A percentile compares a stretch with the other conserved stretches of the same genome.
Conservation (phyloP, 2,329 filamentous ascomycete species). For the Colletotrichum kahawae region DNA sequence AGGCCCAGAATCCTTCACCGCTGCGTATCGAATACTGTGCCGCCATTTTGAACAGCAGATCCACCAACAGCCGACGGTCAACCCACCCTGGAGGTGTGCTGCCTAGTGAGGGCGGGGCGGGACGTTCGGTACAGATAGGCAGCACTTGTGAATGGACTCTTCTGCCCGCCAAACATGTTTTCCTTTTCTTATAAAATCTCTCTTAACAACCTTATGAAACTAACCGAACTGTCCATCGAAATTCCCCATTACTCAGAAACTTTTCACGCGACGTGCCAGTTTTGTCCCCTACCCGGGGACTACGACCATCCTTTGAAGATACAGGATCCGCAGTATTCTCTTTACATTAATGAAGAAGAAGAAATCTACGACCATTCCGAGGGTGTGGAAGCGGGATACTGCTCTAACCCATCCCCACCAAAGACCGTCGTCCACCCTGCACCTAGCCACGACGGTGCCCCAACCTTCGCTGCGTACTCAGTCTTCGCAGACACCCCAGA, state of each 20-base stretch:
- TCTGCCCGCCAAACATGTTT: not conserved
- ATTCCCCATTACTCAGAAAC: not conserved
- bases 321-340: not conserved
- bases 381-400: not conserved
- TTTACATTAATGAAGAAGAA: not conserved
- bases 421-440: not conserved
- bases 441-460: not conserved
- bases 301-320: not conserved
- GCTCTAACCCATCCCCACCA: not conserved
- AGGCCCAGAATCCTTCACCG: not conserved
- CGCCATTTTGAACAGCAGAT: fast-evolving
- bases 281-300: not conserved
- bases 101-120: not conserved
- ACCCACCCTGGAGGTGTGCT: not conserved
- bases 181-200: not conserved
- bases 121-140: not conserved
- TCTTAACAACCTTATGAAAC: not conserved
- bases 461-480: not conserved
- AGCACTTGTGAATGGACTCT: not conserved
- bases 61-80: not conserved
- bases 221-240: not conserved
- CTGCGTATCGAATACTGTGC: not conserved
- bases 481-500: not conserved
- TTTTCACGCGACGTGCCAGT: not conserved
- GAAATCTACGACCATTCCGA: not conserved